phyloP scores from a whole-genome alignment of 2,329 filamentous ascomycete species.

The Colletotrichum tanaceti region DNA sequence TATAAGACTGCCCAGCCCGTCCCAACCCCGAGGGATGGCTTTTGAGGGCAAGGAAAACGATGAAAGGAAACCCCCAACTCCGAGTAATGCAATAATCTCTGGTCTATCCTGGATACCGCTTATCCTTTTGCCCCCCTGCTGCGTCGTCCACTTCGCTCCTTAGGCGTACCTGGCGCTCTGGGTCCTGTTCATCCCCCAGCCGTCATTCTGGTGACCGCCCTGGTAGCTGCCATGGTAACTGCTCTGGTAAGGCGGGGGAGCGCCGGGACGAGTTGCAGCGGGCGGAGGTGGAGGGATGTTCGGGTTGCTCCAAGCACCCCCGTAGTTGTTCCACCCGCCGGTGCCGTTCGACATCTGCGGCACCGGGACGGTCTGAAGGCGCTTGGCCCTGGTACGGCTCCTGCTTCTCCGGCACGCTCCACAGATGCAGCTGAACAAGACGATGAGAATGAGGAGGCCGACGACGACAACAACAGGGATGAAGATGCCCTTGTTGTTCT shows the following conservation, averaged over 20 bases:
- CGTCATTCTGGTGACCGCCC: conserved; percentile 14
- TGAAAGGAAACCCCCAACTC: conserved; percentile 36
- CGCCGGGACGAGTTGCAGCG: conserved; percentile 26
- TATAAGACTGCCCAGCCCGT: neutral
- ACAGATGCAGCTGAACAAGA: conserved; percentile 74
- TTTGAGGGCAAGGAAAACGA: conserved; percentile 12
- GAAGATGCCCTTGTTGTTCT: conserved; percentile 80
- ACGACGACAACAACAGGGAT: conserved; percentile 81
- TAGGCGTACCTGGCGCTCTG: conserved; percentile 45
- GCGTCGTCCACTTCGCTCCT: neutral
- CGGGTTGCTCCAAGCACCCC: conserved; percentile 33
- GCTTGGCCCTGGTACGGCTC: conserved; percentile 41
- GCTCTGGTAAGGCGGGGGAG: conserved; percentile 20
- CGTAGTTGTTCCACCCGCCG: conserved; percentile 41
- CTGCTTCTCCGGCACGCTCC: conserved; percentile 51
- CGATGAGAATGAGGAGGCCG: conserved; percentile 74
- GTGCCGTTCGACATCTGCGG: conserved; percentile 36
- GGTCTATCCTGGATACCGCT: neutral
- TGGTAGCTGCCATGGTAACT: conserved; percentile 11
- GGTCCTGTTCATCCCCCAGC: conserved; percentile 36
- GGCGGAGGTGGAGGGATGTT: conserved; percentile 35
- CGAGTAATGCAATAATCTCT: conserved; percentile 40
- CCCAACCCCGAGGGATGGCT: conserved; percentile 7
- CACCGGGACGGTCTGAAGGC: conserved; percentile 42
- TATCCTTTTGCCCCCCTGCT: neutral